phyloP scores from a whole-genome alignment of 176 grass and related monocot species.

The Triticum timopheevii region DNA sequence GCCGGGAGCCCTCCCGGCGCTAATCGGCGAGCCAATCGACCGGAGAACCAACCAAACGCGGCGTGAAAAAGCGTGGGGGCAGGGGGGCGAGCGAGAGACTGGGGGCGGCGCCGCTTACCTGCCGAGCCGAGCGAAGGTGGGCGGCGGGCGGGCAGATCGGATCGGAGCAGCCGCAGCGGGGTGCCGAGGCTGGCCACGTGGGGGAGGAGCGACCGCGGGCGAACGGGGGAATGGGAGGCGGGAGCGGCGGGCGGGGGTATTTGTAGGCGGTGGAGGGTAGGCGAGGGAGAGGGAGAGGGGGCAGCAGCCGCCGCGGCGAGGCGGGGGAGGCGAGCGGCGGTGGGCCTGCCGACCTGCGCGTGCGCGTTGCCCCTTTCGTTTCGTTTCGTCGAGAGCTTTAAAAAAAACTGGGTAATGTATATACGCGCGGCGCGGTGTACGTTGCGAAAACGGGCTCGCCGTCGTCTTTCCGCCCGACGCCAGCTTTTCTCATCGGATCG shows the following conservation, averaged over 20 bases:
- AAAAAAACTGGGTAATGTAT: too few species aligned
- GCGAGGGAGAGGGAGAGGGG: background rate
- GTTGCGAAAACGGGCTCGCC: background rate
- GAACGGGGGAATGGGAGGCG: background rate
- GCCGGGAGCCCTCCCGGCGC: background rate
- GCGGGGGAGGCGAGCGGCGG: background rate
- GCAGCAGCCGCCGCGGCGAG: background rate
- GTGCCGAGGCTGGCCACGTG: background rate
- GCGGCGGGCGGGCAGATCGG: background rate
- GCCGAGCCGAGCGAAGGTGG: too few species aligned
- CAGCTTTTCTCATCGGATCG: background rate
- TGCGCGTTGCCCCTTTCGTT: too few species aligned
- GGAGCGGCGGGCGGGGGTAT: background rate
- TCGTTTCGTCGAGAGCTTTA: too few species aligned
- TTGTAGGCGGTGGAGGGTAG: background rate
- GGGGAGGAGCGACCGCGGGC: background rate
- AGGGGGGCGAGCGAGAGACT: background rate
- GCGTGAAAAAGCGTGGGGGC: fast-evolving
- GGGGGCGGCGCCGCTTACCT: background rate
- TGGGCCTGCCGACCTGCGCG: background rate
- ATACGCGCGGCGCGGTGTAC: background rate
- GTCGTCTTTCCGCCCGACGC: background rate
- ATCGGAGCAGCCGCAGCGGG: background rate
- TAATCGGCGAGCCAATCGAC: background rate
- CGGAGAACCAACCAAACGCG: fast-evolving